These are phyloP conservation scores for Puccinia triticina DNA, from an alignment of 1,284 basidiomycete genomes.

Conservation along the genomic window DNA sequence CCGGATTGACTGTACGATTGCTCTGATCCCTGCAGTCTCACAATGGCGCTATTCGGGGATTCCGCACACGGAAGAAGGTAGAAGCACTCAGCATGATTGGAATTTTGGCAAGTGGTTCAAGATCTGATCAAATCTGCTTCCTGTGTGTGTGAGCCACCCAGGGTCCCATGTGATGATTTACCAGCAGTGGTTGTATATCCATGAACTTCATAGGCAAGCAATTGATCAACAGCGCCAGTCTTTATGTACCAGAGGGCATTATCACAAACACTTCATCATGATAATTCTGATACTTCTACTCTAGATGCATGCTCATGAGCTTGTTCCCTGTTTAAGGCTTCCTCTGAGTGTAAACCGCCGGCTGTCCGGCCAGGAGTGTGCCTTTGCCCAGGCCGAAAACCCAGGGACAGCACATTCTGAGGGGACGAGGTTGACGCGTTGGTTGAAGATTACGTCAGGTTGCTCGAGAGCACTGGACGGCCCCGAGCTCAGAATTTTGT, in stretches of 20 bases:
- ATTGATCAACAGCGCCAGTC: not conserved
- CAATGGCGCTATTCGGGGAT: not conserved
- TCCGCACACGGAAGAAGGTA: not conserved
- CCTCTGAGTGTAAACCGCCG: not conserved
- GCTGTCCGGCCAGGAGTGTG: not conserved
- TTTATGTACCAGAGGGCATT: conserved; percentile 1
- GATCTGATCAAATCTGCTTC: conserved; percentile 16
- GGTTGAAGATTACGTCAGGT: not conserved
- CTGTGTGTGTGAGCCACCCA: conserved; percentile 16
- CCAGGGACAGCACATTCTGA: not conserved
- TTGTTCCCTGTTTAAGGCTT: not conserved
- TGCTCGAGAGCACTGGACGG: not conserved
- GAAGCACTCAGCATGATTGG: not conserved
- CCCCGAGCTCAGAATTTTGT: not conserved
- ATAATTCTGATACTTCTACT: not conserved
- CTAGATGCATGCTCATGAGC: not conserved
- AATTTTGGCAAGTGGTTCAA: not conserved
- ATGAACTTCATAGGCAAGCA: not conserved
- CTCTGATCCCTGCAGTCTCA: not conserved
- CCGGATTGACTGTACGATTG: not conserved
- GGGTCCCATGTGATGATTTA: not conserved
- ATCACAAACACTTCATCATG: not conserved
- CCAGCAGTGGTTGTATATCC: not conserved
- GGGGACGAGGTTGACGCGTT: not conserved
- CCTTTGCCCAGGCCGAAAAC: not conserved